phyloP scores from a whole-genome alignment of 1,139 yeast genomes.

The Geotrichum histeridarum region DNA sequence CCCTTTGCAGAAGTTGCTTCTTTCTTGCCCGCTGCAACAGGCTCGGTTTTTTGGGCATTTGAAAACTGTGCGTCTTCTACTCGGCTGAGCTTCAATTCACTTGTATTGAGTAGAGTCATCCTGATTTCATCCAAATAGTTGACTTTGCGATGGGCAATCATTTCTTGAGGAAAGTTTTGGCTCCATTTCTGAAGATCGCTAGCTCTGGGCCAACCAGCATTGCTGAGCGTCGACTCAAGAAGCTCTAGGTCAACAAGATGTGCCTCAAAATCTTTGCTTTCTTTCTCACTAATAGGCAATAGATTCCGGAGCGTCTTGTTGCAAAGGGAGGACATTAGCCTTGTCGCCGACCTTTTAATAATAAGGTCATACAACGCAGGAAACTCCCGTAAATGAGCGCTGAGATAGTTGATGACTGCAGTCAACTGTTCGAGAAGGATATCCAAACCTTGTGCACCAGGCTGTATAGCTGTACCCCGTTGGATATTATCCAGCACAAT shows the following conservation, averaged over 20 bases:
- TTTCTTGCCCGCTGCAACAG: not conserved
- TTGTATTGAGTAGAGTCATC: slow-evolving; percentile 9
- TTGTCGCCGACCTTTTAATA: slow-evolving; percentile 27
- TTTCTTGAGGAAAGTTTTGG: slow-evolving; percentile 25
- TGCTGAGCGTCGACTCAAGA: slow-evolving; percentile 10
- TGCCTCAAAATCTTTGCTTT: slow-evolving; percentile 26
- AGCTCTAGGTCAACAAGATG: slow-evolving; percentile 22
- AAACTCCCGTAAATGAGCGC: slow-evolving; percentile 18
- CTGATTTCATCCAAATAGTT: slow-evolving; percentile 25
- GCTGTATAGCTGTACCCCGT: not conserved
- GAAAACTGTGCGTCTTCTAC: slow-evolving; percentile 9
- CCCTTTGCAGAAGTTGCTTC: not conserved
- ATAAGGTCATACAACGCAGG: slow-evolving; percentile 22
- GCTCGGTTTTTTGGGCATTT: not conserved
- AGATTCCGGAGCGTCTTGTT: slow-evolving; percentile 25
- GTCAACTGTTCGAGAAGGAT: slow-evolving; percentile 21
- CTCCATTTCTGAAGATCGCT: slow-evolving; percentile 28
- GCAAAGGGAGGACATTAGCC: slow-evolving; percentile 23
- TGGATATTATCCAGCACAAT: not conserved
- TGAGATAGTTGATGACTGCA: slow-evolving; percentile 25
- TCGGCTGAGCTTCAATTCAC: not conserved
- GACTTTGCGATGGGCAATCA: slow-evolving; percentile 27
- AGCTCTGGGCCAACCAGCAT: slow-evolving; percentile 21
- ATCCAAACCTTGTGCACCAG: slow-evolving; percentile 10
- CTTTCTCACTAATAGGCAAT: slow-evolving; percentile 26